phyloP scores from a whole-genome alignment of 495 filamentous ascomycete species.

The Diplogelasinospora grovesii region DNA sequence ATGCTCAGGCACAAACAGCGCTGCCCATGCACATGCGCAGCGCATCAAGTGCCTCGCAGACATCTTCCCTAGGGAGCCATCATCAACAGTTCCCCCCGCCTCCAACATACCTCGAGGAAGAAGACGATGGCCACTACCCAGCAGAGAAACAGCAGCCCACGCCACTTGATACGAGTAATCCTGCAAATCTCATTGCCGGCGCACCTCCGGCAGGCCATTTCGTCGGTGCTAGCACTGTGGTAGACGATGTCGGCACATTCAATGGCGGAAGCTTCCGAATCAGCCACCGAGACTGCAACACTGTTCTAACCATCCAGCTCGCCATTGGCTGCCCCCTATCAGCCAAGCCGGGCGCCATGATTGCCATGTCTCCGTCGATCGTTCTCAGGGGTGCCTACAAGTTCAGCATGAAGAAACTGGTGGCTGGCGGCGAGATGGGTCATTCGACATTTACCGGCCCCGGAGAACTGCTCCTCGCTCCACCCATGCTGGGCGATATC shows the following conservation, averaged over 20 bases:
- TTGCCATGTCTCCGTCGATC: conserved; percentile 87
- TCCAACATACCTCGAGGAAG: conserved; percentile 30
- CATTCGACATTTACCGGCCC: conserved; percentile 83
- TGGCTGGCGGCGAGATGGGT: conserved; percentile 74
- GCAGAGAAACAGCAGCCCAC: conserved; percentile 31
- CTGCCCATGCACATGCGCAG: conserved; percentile 25
- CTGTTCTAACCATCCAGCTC: conserved; percentile 79
- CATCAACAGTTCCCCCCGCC: conserved; percentile 36
- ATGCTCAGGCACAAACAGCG: conserved; percentile 19
- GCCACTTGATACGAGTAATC: conserved; percentile 16
- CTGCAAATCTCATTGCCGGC: conserved; percentile 24
- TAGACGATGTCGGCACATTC: conserved; percentile 87
- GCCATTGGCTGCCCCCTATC: conserved; percentile 81
- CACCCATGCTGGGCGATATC: conserved; percentile 76
- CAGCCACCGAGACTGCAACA: conserved; percentile 87
- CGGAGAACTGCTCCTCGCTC: conserved; percentile 81
- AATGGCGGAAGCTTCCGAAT: conserved; percentile 93
- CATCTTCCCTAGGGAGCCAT: too few species aligned
- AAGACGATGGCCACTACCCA: conserved; percentile 23
- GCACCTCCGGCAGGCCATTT: conserved; percentile 44
- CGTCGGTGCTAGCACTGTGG: conserved; percentile 49
- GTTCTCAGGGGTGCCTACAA: conserved; percentile 73
- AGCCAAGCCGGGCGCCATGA: conserved; percentile 82
- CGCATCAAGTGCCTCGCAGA: conserved; percentile 13
- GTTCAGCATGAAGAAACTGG: conserved; percentile 77